Conservation (phyloP, 2,329 filamentous ascomycete genomes). For the Metarhizium robertsii region DNA sequence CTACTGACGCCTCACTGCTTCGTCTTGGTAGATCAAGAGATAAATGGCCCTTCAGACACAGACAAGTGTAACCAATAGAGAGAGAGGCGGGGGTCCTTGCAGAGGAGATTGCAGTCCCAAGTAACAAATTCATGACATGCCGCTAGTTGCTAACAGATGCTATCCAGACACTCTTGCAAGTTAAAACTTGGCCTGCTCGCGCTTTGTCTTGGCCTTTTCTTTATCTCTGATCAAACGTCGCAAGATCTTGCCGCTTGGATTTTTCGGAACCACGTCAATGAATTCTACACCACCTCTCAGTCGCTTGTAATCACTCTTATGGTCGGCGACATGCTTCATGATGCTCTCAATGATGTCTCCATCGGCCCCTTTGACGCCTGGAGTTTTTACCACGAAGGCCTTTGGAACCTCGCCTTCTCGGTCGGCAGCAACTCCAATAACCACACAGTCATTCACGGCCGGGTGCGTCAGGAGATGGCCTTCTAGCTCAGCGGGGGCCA, state of each 20-base stretch:
- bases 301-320: constrained; percentile 33
- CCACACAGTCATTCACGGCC: constrained; percentile 51
- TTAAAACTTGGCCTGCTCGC: not conserved
- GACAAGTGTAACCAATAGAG: too few relatives aligned
- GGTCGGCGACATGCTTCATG: constrained; percentile 3
- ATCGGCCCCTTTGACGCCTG: constrained; percentile 5
- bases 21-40: too few relatives aligned
- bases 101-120: too few relatives aligned
- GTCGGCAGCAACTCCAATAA: constrained; percentile 48
- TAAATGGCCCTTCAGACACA: too few relatives aligned
- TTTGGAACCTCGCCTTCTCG: constrained; percentile 48
- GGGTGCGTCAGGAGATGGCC: constrained; percentile 26
- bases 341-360: constrained; percentile 9
- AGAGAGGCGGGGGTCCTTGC: too few relatives aligned
- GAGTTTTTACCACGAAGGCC: constrained; percentile 46
- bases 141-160: too few relatives aligned
- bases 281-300: constrained; percentile 41
- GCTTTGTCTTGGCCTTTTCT: constrained; percentile 10
- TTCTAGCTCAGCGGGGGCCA: constrained; percentile 44
- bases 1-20: too few relatives aligned
- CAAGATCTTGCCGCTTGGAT: constrained; percentile 48
- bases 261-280: constrained; percentile 49
- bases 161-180: too few relatives aligned
- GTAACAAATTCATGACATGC: too few relatives aligned
- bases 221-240: constrained; percentile 37